Evolutionary conservation across 2,329 filamentous ascomycete genomes (phyloP).

Genomic region (Dryadomyces quercivorus): DNA sequence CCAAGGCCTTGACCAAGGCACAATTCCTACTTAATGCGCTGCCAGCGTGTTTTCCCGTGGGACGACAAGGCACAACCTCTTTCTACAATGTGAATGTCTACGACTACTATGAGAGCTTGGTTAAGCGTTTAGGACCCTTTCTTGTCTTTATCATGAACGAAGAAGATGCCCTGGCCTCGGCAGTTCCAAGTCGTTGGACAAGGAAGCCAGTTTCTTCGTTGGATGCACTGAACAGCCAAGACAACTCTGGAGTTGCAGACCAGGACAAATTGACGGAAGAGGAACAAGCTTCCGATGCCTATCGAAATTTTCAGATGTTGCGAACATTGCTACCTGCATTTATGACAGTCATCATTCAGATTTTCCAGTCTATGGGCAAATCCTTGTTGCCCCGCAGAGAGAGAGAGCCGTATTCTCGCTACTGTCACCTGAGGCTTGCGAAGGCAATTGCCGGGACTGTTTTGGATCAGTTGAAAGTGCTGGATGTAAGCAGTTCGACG

Average conservation of each 20-base stretch:
- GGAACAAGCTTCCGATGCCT: conserved; percentile 27
- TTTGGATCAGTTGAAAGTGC: conserved; percentile 49
- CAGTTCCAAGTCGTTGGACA: conserved; percentile 59
- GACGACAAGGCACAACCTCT: conserved; percentile 49
- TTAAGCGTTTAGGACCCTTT: conserved; percentile 64
- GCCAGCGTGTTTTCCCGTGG: conserved; percentile 60
- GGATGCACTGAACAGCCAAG: conserved; percentile 3
- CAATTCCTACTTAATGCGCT: conserved; percentile 68
- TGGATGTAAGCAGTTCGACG: conserved; percentile 37
- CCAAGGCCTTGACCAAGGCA: conserved; percentile 66
- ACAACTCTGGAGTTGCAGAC: not conserved
- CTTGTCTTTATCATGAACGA: conserved; percentile 76
- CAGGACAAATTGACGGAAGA: conserved; percentile 26
- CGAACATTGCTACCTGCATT: conserved; percentile 67
- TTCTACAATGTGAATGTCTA: conserved; percentile 72
- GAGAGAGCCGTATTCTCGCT: conserved; percentile 47
- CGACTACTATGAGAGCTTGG: conserved; percentile 67
- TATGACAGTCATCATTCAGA: conserved; percentile 66
- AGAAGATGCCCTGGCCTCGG: conserved; percentile 61
- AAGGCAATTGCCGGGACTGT: conserved; percentile 60
- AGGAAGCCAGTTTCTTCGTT: conserved; percentile 3
- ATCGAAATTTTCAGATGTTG: conserved; percentile 65
- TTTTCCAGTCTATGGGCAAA: conserved; percentile 79
- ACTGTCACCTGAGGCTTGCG: conserved; percentile 42
- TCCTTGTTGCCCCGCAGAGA: conserved; percentile 64